A percentile compares a stretch with the other conserved stretches of the same genome.
phyloP scores from a whole-genome alignment of 176 grass and related monocot genomes.

The Carex kokanica region DNA sequence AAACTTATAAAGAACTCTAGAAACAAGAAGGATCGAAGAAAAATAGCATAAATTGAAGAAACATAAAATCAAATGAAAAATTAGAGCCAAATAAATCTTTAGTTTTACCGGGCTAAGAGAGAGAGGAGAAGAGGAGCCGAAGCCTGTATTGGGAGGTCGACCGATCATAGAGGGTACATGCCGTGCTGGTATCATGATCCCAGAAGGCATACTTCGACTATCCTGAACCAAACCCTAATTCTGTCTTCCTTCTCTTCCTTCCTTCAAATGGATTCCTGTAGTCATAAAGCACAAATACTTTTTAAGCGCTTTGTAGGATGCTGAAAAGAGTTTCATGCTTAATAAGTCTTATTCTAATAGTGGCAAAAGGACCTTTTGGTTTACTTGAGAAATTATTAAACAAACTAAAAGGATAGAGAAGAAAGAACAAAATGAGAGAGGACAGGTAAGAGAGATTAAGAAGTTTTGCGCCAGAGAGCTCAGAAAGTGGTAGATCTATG shows the following conservation, averaged over 20 bases:
- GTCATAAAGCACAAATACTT: not conserved
- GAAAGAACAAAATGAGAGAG: slow-evolving; percentile 33
- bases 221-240: slow-evolving; percentile 49
- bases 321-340: slow-evolving; percentile 13
- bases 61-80: not conserved
- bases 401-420: slow-evolving; percentile 30
- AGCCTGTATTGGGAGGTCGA: slow-evolving; percentile 35
- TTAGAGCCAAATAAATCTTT: slow-evolving; percentile 6
- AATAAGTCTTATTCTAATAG: not conserved
- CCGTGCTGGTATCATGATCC: slow-evolving; percentile 90
- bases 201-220: slow-evolving; percentile 46
- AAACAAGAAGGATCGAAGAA: not conserved
- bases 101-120: slow-evolving; percentile 76
- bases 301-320: not conserved
- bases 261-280: not conserved
- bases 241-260: not conserved
- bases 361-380: slow-evolving; percentile 32
- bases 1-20: not conserved
- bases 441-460: slow-evolving; percentile 20
- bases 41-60: not conserved
- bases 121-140: slow-evolving; percentile 77
- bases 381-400: slow-evolving; percentile 15
- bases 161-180: slow-evolving; percentile 83
- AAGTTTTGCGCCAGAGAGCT: slow-evolving; percentile 19
- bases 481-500: slow-evolving; percentile 50